Conservation (phyloP, 306 rosid species). For the Delonix regia region DNA sequence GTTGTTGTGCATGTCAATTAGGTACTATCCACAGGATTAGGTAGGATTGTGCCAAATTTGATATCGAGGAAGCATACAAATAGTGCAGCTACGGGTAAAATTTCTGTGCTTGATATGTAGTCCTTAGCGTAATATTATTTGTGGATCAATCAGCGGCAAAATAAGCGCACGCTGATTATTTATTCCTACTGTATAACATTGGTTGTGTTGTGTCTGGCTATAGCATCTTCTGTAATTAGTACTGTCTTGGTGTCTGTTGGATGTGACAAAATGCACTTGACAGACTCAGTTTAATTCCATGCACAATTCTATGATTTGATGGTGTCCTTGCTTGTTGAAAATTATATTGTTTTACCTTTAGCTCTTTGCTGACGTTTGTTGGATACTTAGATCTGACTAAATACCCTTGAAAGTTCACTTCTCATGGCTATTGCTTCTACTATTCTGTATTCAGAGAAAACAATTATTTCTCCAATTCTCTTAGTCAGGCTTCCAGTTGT, state of each 20-base stretch:
- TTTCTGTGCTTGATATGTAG: slow-evolving; percentile 18
- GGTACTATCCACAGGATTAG: slow-evolving; percentile 96
- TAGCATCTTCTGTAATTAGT: slow-evolving; percentile 2
- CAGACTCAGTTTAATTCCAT: slow-evolving; percentile 7
- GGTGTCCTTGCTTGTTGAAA: background rate
- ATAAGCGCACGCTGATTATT: background rate
- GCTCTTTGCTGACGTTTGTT: background rate
- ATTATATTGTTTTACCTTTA: background rate
- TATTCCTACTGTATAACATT: background rate
- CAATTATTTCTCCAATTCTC: background rate
- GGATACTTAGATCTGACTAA: background rate
- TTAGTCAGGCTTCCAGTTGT: background rate
- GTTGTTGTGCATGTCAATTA: slow-evolving; percentile 48
- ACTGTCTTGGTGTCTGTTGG: background rate
- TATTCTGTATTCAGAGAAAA: background rate
- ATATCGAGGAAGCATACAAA: slow-evolving; percentile 97
- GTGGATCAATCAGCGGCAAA: background rate
- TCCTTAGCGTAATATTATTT: slow-evolving; percentile 7
- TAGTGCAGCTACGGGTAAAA: slow-evolving; percentile 92
- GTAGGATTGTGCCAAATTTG: slow-evolving; percentile 96
- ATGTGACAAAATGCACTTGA: background rate
- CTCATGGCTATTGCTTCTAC: background rate
- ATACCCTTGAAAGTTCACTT: background rate
- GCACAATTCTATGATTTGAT: slow-evolving; percentile 17
- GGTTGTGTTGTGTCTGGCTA: background rate